Base-by-base conservation (phyloP, 176 grass and related monocot genomes). In the Oryza glaberrima region DNA sequence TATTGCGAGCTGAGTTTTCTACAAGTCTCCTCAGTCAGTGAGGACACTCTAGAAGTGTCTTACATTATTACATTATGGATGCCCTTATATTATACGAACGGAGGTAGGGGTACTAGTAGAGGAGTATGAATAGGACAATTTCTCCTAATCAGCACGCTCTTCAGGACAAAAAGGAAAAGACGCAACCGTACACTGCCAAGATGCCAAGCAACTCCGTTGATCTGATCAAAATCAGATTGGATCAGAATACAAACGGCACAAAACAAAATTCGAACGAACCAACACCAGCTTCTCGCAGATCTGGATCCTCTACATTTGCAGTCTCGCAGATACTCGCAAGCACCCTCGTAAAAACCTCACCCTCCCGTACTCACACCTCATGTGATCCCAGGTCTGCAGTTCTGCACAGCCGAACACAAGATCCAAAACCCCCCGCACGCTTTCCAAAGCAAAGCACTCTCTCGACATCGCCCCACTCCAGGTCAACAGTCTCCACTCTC, bases 371-470 rank as follows among this genome's bases (percentile, higher is more conserved):
- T 44, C 41, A 7, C 35, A 0, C 5, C 35, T 41, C 41, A 44
- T 44, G 43, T 44, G 43, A 44, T 86, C 45, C 72, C 84, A 41
- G 16, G 38, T 3, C 2, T 5, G 25, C 19, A 61, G 4, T 28
- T 28, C 28, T 32, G 30, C 30, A 13, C 82, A 1, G 70, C 6
- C 52, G 11, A 26, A 32, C 82, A 1, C 77, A 69, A 28, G 77
- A 81, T 89, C 87, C 87, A 75, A 65, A 64, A 38, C 49, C 26
- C 26, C 9, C 9, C 60, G 51, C 72, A 48, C 79, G 73, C 43
- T 67, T 19, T 86, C 83, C 40, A 23, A 7, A 10, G 5, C 16
- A 17, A 17, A 26, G 1, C 19, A 40, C 3, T 9, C 56, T 65
- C 56, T 47, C 51, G 13, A 45, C 32, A 45, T 15, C 47, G 47